Percentiles rank a stretch among this genome's conserved stretches.
Evolutionary conservation across 1,139 yeast species (phyloP).

Genomic region (Blastobotrys raffinosifermentans): DNA sequence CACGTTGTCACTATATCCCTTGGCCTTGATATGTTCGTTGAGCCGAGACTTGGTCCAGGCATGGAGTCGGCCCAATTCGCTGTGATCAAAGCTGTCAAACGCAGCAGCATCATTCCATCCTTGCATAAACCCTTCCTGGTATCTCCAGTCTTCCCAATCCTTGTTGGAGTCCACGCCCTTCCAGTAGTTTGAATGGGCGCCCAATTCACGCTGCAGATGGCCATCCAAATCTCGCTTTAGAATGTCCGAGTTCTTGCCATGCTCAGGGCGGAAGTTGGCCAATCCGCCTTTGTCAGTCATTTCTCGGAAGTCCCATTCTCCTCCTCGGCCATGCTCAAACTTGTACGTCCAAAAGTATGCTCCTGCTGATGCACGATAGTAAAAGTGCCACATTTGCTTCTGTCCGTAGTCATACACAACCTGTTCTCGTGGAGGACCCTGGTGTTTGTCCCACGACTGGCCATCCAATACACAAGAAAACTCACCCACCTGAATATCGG

Average conservation of each 20-base stretch:
- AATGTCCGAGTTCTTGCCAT: conserved; percentile 32
- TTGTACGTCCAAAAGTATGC: conserved; percentile 87
- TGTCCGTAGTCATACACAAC: conserved; percentile 41
- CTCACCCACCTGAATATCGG: conserved; percentile 81
- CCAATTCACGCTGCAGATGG: conserved; percentile 36
- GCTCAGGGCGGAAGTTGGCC: conserved; percentile 28
- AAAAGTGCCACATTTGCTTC: conserved; percentile 41
- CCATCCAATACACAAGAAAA: conserved; percentile 84
- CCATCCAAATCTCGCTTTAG: conserved; percentile 37
- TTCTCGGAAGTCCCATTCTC: conserved; percentile 90
- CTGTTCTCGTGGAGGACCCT: conserved; percentile 39
- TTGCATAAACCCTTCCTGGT: conserved; percentile 63
- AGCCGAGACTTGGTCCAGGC: conserved; percentile 60
- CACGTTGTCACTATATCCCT: conserved; percentile 49
- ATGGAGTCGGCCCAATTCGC: conserved; percentile 63
- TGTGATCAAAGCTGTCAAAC: conserved; percentile 64
- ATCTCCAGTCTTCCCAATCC: conserved; percentile 75
- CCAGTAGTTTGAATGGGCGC: conserved; percentile 66
- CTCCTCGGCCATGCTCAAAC: conserved; percentile 84
- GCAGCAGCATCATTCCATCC: conserved; percentile 68
- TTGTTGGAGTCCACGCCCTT: conserved; percentile 48
- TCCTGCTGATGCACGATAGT: conserved; percentile 56
- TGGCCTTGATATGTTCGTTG: conserved; percentile 49
- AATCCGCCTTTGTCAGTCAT: conserved; percentile 67
- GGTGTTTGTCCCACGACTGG: conserved; percentile 57